A percentile compares a stretch with the other conserved stretches of the same genome.
Evolutionary conservation across 805 yeast species (phyloP).

Genomic region (Kodamaea hsintzibuensis): DNA sequence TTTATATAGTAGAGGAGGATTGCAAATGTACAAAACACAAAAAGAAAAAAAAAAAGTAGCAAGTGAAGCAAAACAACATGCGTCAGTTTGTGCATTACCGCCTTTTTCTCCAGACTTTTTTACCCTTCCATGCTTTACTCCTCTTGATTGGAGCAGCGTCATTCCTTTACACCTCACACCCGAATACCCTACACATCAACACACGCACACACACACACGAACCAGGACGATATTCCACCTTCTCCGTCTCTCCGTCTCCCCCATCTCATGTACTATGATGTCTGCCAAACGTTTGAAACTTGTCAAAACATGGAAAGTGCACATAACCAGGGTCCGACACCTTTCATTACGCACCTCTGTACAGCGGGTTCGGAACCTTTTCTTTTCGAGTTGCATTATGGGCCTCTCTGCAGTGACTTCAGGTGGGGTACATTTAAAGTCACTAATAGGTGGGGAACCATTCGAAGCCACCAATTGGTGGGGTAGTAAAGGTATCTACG

Average conservation of each 20-base stretch:
- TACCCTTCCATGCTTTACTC: no score
- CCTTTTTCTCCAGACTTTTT: not conserved
- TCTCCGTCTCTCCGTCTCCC: no score
- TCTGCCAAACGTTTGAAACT: not conserved
- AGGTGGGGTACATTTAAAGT: not conserved
- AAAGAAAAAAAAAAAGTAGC: not conserved
- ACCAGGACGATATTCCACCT: no score
- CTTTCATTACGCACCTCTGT: no score
- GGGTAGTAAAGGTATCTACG: no score
- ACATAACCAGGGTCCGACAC: not conserved
- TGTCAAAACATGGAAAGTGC: not conserved
- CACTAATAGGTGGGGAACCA: not conserved
- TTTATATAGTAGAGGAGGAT: slow-evolving; percentile 1
- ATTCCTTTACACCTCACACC: no score
- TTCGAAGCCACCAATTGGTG: no score
- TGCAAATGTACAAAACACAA: not conserved
- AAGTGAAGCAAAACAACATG: not conserved
- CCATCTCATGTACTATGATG: slow-evolving; percentile 2
- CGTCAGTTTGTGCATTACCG: not conserved
- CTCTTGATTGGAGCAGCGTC: no score
- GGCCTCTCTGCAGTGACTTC: not conserved
- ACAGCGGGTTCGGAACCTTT: no score
- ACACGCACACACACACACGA: no score
- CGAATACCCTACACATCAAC: no score
- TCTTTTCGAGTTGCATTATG: no score